Evolutionary conservation across 768 basidiomycete species (phyloP).

Genomic region (Pleurotus sapidus): DNA sequence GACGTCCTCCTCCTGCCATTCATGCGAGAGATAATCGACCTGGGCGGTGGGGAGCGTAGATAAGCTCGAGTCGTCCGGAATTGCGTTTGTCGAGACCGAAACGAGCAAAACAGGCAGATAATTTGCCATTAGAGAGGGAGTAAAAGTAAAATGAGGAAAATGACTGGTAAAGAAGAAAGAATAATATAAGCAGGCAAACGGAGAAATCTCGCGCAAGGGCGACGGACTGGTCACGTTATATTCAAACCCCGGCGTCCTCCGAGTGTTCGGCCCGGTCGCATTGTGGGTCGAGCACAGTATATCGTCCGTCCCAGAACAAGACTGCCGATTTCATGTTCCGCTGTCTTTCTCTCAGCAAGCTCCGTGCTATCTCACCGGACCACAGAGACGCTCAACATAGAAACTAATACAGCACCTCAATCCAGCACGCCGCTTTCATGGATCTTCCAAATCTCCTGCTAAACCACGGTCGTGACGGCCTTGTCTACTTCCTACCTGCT

Average conservation of each 20-base stretch:
- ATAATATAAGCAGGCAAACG: neutral
- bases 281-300: slow-evolving; percentile 1
- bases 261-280: slow-evolving; percentile 3
- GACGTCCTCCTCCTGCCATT: slow-evolving; percentile 98
- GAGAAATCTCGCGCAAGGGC: slow-evolving; percentile 3
- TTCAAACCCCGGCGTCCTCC: slow-evolving; percentile 7
- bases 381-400: no score
- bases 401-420: no score
- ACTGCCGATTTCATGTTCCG: slow-evolving; percentile 5
- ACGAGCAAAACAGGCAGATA: slow-evolving; percentile 70
- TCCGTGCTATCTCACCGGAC: neutral
- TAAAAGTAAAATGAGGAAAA: slow-evolving; percentile 9
- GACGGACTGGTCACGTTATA: slow-evolving; percentile 4
- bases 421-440: no score
- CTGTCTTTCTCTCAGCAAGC: neutral
- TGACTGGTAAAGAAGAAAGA: neutral
- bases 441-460: no score
- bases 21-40: slow-evolving; percentile 97
- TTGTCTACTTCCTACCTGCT: no score
- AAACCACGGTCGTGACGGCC: no score
- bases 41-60: slow-evolving; percentile 86
- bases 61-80: slow-evolving; percentile 76
- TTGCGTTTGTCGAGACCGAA: slow-evolving; percentile 53
- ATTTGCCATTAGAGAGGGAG: slow-evolving; percentile 46
- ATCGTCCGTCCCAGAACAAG: neutral